Conservation (phyloP, 345 rosid genomes). For the Aethionema arabicum region DNA sequence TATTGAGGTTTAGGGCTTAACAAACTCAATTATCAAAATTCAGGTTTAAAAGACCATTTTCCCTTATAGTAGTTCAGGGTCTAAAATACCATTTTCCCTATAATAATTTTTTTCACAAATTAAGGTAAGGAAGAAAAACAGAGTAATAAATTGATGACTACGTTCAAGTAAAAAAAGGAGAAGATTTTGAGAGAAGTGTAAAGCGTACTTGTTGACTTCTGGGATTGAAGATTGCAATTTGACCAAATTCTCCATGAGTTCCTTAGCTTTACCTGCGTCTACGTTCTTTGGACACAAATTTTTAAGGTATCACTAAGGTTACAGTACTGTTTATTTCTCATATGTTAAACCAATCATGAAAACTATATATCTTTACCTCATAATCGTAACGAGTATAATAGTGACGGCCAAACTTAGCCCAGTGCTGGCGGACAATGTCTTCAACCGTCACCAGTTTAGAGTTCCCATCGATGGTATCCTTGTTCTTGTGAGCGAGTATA, state of each 20-base stretch:
- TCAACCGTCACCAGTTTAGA: constrained; percentile 78
- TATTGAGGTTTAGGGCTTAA: too few relatives aligned
- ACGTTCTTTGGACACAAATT: constrained; percentile 65
- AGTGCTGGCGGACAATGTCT: constrained; percentile 87
- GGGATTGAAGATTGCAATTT: constrained; percentile 69
- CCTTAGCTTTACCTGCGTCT: constrained; percentile 89
- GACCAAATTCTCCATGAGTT: constrained; percentile 84
- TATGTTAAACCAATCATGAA: background rate
- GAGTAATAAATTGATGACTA: constrained; percentile 2
- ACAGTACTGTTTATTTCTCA: constrained; percentile 9
- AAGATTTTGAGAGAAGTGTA: constrained; percentile 6
- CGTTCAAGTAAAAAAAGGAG: background rate
- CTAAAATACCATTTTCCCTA: too few relatives aligned
- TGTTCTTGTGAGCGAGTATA: constrained; percentile 83
- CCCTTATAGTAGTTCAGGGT: too few relatives aligned
- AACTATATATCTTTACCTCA: constrained; percentile 54
- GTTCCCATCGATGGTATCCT: constrained; percentile 59
- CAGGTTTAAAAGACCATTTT: too few relatives aligned
- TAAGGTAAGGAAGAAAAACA: background rate
- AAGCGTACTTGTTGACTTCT: constrained; percentile 74
- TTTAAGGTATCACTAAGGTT: constrained; percentile 26
- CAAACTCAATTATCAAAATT: too few relatives aligned
- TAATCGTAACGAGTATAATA: constrained; percentile 98
- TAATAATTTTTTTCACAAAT: too few relatives aligned
- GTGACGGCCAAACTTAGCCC: constrained; percentile 93